phyloP scores from a whole-genome alignment of 805 yeast genomes.

The Zygotorulaspora sp. region DNA sequence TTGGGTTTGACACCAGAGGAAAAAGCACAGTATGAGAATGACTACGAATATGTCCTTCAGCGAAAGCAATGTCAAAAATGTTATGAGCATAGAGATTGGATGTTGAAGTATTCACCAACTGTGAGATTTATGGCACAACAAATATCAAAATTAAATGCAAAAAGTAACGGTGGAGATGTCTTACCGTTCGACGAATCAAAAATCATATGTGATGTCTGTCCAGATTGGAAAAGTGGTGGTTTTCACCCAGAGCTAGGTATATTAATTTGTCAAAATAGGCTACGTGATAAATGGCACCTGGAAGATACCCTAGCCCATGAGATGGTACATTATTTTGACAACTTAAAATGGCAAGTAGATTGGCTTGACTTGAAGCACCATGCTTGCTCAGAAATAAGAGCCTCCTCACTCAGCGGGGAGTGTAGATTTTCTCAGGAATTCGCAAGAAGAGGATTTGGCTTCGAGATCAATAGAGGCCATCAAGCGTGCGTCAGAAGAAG shows the following conservation, averaged over 20 bases:
- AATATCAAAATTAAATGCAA: constrained; percentile 51
- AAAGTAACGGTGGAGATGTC: constrained; percentile 10
- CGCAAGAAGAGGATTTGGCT: constrained; percentile 38
- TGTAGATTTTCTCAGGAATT: constrained; percentile 88
- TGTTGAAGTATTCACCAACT: constrained; percentile 73
- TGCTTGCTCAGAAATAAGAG: constrained; percentile 95
- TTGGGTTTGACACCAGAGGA: constrained; percentile 55
- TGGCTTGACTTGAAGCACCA: constrained; percentile 84
- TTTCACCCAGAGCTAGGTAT: constrained; percentile 88
- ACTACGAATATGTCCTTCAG: constrained; percentile 41
- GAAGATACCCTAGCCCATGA: constrained; percentile 94
- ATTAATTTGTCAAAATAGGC: constrained; percentile 78
- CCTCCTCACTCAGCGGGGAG: constrained; percentile 89
- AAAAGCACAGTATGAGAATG: constrained; percentile 52
- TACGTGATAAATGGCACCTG: constrained; percentile 67
- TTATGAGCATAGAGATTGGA: constrained; percentile 74
- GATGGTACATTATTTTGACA: constrained; percentile 88
- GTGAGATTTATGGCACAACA: constrained; percentile 85
- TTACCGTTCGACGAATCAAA: constrained; percentile 29
- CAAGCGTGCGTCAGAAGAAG: constrained; percentile 88
- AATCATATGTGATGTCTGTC: constrained; percentile 75
- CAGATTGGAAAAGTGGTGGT: constrained; percentile 83
- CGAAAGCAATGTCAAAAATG: constrained; percentile 62
- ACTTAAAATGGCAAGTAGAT: constrained; percentile 80
- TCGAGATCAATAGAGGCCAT: constrained; percentile 70